Evolutionary conservation across 495 filamentous ascomycete species (phyloP).

Genomic region (Penicillium cataractarum): DNA sequence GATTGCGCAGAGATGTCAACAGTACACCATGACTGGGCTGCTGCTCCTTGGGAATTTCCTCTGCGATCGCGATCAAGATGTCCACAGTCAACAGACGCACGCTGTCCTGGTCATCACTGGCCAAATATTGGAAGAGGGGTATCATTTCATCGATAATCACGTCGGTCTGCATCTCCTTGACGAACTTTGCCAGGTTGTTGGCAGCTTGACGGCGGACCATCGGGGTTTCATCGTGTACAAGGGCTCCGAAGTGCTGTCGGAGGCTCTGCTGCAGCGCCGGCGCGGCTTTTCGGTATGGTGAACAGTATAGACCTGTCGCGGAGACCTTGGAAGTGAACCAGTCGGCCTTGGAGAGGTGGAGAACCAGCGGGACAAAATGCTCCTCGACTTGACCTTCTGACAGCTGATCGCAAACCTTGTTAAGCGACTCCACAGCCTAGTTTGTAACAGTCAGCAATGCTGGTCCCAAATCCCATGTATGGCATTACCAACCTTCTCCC

Average conservation of each 20-base stretch:
- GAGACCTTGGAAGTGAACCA: constrained; percentile 99
- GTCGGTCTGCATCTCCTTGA: constrained; percentile 88
- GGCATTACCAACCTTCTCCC: constrained; percentile 77
- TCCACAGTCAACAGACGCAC: constrained; percentile 95
- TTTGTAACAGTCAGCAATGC: constrained; percentile 21
- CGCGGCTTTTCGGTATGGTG: constrained; percentile 87
- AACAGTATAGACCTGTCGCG: constrained; percentile 89
- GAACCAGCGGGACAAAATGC: constrained; percentile 89
- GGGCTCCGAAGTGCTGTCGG: constrained; percentile 82
- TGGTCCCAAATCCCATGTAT: background rate
- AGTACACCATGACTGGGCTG: constrained; percentile 94
- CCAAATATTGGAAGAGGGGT: constrained; percentile 95
- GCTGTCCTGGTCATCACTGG: constrained; percentile 94
- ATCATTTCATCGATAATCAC: constrained; percentile 99
- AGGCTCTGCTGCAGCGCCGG: constrained; percentile 83
- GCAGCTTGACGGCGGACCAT: constrained; percentile 98
- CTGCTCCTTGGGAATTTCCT: constrained; percentile 96
- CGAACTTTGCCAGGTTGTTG: constrained; percentile 95
- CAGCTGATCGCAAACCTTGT: constrained; percentile 95
- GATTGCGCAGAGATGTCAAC: constrained; percentile 81
- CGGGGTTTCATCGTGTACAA: constrained; percentile 97
- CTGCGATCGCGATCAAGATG: constrained; percentile 93
- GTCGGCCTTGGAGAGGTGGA: constrained; percentile 96
- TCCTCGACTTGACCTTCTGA: constrained; percentile 93
- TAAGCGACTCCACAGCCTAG: constrained; percentile 96